These are phyloP conservation scores for Hypholoma sublateritium DNA, from an alignment of 768 basidiomycete species.

Conservation along the genomic window DNA sequence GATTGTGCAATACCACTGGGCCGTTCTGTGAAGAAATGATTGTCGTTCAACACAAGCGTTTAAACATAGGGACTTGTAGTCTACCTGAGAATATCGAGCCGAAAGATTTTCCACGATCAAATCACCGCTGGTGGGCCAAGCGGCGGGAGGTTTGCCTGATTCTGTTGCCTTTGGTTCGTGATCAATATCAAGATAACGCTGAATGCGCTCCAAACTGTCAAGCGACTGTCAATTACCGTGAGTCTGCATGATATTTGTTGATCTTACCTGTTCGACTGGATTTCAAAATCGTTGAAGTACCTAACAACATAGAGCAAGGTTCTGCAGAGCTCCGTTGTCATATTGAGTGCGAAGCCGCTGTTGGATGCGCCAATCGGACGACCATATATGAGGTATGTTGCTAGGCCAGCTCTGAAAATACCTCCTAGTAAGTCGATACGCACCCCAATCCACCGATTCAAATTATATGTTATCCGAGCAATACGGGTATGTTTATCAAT, in stretches of 20 bases:
- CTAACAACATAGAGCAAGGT: constrained; percentile 51
- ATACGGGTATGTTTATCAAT: constrained; percentile 53
- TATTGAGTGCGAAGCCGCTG: constrained; percentile 57
- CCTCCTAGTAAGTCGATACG: constrained; percentile 60
- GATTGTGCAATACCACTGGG: constrained; percentile 54
- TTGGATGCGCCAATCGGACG: constrained; percentile 33
- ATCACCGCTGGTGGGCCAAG: constrained; percentile 65
- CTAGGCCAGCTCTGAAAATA: constrained; percentile 52
- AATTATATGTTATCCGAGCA: constrained; percentile 48
- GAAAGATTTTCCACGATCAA: constrained; percentile 53
- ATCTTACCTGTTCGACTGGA: constrained; percentile 39
- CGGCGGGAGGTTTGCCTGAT: constrained; percentile 53
- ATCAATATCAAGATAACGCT: constrained; percentile 60
- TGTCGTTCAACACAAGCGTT: constrained; percentile 18
- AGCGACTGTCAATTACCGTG: too few relatives aligned
- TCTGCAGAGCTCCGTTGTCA: constrained; percentile 59
- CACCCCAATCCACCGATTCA: constrained; percentile 45
- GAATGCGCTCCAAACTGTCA: constrained; percentile 57
- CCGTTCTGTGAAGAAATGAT: constrained; percentile 12
- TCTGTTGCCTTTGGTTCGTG: constrained; percentile 45
- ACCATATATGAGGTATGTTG: constrained; percentile 49
- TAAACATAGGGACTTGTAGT: background rate
- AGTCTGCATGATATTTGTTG: too few relatives aligned
- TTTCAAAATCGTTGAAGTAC: constrained; percentile 42
- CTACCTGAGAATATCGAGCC: constrained; percentile 47